These are phyloP conservation scores for Nematocida sp. DNA, from an alignment of 371 early-diverging fungal species.

Conservation along the genomic window DNA sequence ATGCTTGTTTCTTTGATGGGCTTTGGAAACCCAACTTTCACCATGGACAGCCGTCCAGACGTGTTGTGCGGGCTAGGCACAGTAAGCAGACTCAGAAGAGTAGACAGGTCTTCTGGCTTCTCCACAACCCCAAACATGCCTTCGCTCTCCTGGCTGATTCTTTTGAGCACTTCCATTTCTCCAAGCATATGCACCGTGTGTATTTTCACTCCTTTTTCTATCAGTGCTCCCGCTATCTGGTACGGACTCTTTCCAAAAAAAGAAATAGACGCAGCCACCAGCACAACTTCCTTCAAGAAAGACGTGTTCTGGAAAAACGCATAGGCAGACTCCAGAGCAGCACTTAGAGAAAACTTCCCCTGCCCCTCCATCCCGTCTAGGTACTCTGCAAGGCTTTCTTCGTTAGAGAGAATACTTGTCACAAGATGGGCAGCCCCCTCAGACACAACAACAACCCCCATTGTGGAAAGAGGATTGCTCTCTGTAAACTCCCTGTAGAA, in stretches of 20 bases:
- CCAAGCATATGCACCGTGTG: conserved; percentile 59
- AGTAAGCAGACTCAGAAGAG: conserved; percentile 42
- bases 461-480: conserved; percentile 41
- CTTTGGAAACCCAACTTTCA: conserved; percentile 59
- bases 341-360: conserved; percentile 27
- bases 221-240: conserved; percentile 4
- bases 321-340: conserved; percentile 21
- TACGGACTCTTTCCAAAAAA: conserved; percentile 28
- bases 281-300: conserved; percentile 33
- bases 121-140: conserved; percentile 57
- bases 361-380: not conserved
- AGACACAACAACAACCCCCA: conserved; percentile 17
- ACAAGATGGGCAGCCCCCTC: conserved; percentile 31
- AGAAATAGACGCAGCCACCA: conserved; percentile 10
- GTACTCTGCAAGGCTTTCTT: conserved; percentile 11
- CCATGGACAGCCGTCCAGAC: conserved; percentile 31
- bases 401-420: conserved; percentile 13
- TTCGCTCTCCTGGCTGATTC: conserved; percentile 49
- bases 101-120: conserved; percentile 43
- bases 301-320: conserved; percentile 27
- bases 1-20: conserved; percentile 36
- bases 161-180: conserved; percentile 57
- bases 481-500: conserved; percentile 35
- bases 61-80: conserved; percentile 44
- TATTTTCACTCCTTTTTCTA: conserved; percentile 52